Evolutionary conservation across 768 basidiomycete species (phyloP).

Genomic region (Pisolithus orientalis): DNA sequence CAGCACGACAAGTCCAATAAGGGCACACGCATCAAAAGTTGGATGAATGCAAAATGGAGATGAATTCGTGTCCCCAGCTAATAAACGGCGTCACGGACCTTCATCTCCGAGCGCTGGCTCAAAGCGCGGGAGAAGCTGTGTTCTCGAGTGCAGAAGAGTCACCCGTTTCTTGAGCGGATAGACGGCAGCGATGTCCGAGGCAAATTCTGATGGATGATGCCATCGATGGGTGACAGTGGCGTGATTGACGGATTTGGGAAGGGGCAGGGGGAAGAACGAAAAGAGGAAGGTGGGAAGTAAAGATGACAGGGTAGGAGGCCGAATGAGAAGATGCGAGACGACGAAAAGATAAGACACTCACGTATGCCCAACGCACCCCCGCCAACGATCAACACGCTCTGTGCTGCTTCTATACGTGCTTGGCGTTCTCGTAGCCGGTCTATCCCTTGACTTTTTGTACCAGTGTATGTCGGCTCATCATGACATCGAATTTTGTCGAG

Average conservation of each 20-base stretch:
- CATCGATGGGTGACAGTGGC: no score
- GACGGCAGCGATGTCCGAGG: constrained; percentile 53
- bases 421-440: constrained; percentile 49
- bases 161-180: constrained; percentile 43
- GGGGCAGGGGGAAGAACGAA: no score
- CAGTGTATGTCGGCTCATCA: constrained; percentile 22
- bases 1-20: no score
- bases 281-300: neutral
- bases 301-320: neutral
- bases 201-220: constrained; percentile 40
- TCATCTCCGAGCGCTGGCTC: constrained; percentile 46
- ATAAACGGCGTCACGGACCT: constrained; percentile 26
- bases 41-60: neutral
- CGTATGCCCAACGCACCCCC: constrained; percentile 72
- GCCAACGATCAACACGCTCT: constrained; percentile 57
- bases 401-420: constrained; percentile 37
- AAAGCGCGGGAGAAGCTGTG: constrained; percentile 48
- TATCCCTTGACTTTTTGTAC: constrained; percentile 44
- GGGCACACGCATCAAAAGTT: neutral
- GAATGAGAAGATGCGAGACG: neutral
- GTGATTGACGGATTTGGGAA: no score
- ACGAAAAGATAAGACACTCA: constrained; percentile 26
- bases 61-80: neutral
- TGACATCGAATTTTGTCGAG: neutral
- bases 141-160: constrained; percentile 55